Percentiles rank a stretch among this genome's conserved stretches.
phyloP scores from a whole-genome alignment of 331 rosid genomes.

The Acacia pycnantha region DNA sequence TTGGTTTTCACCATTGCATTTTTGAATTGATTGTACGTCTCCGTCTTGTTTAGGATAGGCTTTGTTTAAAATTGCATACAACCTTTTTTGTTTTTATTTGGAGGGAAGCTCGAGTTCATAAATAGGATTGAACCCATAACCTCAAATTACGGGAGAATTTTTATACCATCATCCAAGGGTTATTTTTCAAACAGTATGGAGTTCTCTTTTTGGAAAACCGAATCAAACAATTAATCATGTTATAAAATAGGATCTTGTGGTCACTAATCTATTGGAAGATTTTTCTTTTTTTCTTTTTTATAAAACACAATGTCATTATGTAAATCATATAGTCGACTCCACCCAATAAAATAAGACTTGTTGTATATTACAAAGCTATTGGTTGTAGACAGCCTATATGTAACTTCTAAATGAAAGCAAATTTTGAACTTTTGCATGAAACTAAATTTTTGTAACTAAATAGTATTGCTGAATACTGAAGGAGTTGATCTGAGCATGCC shows the following conservation, averaged over 20 bases:
- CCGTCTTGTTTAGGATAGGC: background rate
- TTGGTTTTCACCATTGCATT: background rate
- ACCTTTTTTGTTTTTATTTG: background rate
- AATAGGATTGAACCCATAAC: too few relatives aligned
- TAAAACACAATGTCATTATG: too few relatives aligned
- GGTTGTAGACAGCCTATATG: background rate
- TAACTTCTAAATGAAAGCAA: background rate
- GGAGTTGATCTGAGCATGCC: background rate
- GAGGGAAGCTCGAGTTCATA: background rate
- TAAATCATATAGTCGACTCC: accelerated
- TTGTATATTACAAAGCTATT: too few relatives aligned
- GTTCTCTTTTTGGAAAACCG: too few relatives aligned
- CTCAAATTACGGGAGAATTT: too few relatives aligned
- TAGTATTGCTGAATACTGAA: background rate
- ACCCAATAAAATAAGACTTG: accelerated
- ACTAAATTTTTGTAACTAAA: background rate
- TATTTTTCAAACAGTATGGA: too few relatives aligned
- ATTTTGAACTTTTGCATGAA: background rate
- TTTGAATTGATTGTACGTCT: background rate
- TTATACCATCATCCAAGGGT: too few relatives aligned
- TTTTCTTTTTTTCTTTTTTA: too few relatives aligned
- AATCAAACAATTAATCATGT: too few relatives aligned
- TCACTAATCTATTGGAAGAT: too few relatives aligned
- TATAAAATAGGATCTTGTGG: too few relatives aligned
- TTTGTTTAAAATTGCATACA: constrained; percentile 19